These are phyloP conservation scores for Ganoderma lingzhi DNA, from an alignment of 1,284 basidiomycete genomes.

Conservation along the genomic window DNA sequence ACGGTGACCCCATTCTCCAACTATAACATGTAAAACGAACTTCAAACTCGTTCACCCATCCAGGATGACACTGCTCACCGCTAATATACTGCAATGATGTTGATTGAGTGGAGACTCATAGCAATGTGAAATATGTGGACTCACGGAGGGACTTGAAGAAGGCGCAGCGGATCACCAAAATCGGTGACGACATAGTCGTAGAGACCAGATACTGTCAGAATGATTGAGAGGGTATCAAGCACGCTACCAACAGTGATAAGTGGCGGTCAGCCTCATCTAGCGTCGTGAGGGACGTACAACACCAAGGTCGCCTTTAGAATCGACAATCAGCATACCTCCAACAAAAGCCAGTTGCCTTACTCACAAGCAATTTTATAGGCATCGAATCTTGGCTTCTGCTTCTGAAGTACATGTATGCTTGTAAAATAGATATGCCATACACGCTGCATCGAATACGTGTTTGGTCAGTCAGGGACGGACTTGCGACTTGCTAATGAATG, in stretches of 20 bases:
- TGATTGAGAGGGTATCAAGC: background rate
- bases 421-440: background rate
- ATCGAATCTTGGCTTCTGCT: background rate
- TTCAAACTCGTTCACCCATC: background rate
- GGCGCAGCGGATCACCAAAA: background rate
- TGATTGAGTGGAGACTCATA: background rate
- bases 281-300: background rate
- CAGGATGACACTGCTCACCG: background rate
- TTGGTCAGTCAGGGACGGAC: too few relatives aligned
- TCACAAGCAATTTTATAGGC: background rate
- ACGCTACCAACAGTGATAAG: background rate
- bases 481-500: too few relatives aligned
- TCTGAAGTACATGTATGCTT: background rate
- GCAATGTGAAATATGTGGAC: background rate
- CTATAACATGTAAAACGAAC: background rate
- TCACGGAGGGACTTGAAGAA: background rate
- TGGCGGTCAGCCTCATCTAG: too few relatives aligned
- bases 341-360: background rate
- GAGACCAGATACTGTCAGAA: background rate
- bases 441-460: background rate
- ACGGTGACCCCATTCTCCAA: background rate
- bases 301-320: background rate
- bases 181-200: background rate
- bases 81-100: background rate
- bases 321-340: background rate